Conservation (phyloP, 2,329 filamentous ascomycete species). For the Cladophialophora yegresii region DNA sequence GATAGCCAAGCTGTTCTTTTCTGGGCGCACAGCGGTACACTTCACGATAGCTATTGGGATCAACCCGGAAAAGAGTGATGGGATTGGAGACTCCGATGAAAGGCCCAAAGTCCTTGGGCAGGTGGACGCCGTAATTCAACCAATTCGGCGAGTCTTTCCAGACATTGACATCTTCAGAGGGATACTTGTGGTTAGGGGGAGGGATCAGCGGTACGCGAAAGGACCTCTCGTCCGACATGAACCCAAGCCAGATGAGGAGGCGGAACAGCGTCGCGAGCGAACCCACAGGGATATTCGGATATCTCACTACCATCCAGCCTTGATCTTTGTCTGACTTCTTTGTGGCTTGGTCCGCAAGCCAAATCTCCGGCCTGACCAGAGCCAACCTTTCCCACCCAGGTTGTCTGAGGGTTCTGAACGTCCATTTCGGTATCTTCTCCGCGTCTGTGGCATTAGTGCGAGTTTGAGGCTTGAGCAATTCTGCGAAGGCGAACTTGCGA, state of each 20-base stretch:
- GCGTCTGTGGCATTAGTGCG: constrained; percentile 33
- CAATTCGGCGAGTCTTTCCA: constrained; percentile 57
- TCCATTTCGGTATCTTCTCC: constrained; percentile 50
- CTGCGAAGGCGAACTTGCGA: constrained; percentile 79
- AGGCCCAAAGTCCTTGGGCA: constrained; percentile 52
- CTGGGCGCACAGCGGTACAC: constrained; percentile 58
- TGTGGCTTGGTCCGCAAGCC: constrained; percentile 49
- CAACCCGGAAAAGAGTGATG: constrained; percentile 58
- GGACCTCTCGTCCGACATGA: constrained; percentile 45
- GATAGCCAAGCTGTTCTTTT: constrained; percentile 55
- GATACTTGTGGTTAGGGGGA: constrained; percentile 49
- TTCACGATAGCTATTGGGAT: constrained; percentile 49
- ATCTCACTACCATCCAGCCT: constrained; percentile 57
- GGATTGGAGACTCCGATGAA: constrained; percentile 54
- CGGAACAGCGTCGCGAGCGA: constrained; percentile 17
- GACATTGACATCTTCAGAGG: constrained; percentile 52
- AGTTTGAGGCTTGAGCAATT: constrained; percentile 51
- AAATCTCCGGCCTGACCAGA: constrained; percentile 65
- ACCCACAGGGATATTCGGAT: constrained; percentile 40
- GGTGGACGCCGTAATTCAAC: constrained; percentile 44
- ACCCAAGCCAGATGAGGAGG: constrained; percentile 33
- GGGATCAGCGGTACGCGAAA: constrained; percentile 59
- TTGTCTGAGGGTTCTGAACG: constrained; percentile 48
- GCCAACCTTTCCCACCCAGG: constrained; percentile 63
- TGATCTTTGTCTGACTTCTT: constrained; percentile 40